Evolutionary conservation across 2,329 filamentous ascomycete species (phyloP), one percentile per base, ranked within the genome.

Genomic region (Berkeleyomyces rouxiae): DNA sequence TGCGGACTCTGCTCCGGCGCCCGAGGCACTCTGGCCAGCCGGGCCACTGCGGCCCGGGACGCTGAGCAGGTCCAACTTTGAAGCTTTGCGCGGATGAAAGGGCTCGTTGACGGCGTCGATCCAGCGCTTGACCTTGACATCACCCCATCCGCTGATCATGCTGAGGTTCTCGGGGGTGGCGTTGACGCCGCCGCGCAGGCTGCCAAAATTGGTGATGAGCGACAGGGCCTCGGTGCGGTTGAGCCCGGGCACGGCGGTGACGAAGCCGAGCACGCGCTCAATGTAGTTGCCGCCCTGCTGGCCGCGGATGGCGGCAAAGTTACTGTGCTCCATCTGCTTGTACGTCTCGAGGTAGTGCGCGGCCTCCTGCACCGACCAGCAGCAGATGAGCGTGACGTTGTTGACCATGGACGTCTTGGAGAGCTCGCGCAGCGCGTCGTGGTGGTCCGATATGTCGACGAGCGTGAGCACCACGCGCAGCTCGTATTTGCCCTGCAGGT

Each of bases 181-280:
- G 72, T 96, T 96, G 64, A 97, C 79, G 0, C 92, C 92, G 44
- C 87, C 88, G 67, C 85, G 83, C 64, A 99, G 74, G 67, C 88
- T 95, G 33, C 93, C 93, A 76, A 97, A 99, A 59, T 90, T 90
- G 67, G 88, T 88, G 43, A 97, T 90, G 59, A 99, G 75, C 37
- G 88, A 87, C 7, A 96, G 84, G 0, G 93, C 90, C 74, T 99
- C 93, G 1, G 90, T 90, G 73, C 96, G 96, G 74, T 97, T 97
- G 70, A 99, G 84, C 66, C 86, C 88, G 63, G 91, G 79, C 2
- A 93, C 92, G 1, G 89, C 85, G 0, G 93, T 99, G 60, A 96
- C 85, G 70, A 99, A 96, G 67, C 96, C 92, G 7, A 93, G 85
- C 64, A 99, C 79, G 64, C 86, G 87, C 68, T 96, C 91, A 4